Conservation (phyloP, 495 filamentous ascomycete genomes). For the Annulohypoxylon moriforme region DNA sequence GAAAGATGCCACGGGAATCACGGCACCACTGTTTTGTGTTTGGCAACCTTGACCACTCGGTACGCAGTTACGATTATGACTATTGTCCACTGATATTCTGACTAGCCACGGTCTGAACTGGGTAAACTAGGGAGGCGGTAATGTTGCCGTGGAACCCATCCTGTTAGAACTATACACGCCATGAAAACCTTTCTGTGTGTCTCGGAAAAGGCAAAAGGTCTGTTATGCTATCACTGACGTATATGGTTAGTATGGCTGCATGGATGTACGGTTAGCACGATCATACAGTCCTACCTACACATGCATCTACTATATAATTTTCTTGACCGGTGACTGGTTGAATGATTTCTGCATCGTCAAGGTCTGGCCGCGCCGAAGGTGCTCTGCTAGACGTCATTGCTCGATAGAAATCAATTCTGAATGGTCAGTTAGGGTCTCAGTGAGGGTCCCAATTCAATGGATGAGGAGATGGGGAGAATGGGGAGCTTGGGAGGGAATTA, state of each 20-base stretch:
- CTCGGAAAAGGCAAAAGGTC: slow-evolving; percentile 5
- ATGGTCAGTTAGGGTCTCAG: neutral
- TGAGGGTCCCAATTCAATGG: slow-evolving; percentile 10
- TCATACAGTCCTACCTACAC: neutral
- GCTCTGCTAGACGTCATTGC: slow-evolving; percentile 24
- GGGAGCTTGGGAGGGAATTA: neutral
- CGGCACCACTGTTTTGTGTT: slow-evolving; percentile 22
- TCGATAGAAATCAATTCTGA: neutral
- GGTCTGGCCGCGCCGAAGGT: neutral
- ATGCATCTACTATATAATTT: slow-evolving; percentile 4
- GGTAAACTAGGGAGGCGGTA: slow-evolving; percentile 8
- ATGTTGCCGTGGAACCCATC: slow-evolving; percentile 29
- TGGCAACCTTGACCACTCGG: neutral
- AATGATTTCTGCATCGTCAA: slow-evolving; percentile 12
- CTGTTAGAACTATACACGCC: slow-evolving; percentile 29
- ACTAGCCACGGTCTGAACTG: neutral
- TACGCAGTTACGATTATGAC: neutral
- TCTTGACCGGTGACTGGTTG: slow-evolving; percentile 25
- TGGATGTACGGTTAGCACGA: neutral
- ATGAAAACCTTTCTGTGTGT: slow-evolving; percentile 24
- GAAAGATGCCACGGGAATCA: slow-evolving; percentile 22
- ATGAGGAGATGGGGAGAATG: neutral
- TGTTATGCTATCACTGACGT: slow-evolving; percentile 8
- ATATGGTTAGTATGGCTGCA: neutral
- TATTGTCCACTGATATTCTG: neutral